Evolutionary conservation across 2,329 filamentous ascomycete species (phyloP), one percentile per base, ranked within the genome.

Genomic region (Sclerotinia borealis): DNA sequence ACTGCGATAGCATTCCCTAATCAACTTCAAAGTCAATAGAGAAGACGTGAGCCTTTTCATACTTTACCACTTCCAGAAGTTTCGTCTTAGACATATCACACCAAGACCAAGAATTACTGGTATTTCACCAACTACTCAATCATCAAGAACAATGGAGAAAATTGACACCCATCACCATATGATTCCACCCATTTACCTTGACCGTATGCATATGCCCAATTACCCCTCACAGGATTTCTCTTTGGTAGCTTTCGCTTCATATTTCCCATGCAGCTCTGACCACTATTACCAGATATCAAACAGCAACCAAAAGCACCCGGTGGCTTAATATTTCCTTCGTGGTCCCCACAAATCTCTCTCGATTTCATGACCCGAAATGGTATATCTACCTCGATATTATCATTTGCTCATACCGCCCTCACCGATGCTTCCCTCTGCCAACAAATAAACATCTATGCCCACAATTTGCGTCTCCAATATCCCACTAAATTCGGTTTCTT

Each of bases 151-250:
- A 36, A 9, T 37, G 15, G 27, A 47, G 39, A 55, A 55, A n/a
- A 61, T 55, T 34, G 59, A 61, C 41, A 48, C 49, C 17, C 39
- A 55, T 27, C 59, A 61, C n/a, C 59, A 55, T 37, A 61, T 55
- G n/a, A 37, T 61, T 17, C 39, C 59, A 2, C 39, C 37, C 10
- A 39, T 36, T 19, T 61, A 61, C 15, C 59, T 55, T 10, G 34
- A 55, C 6, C 15, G 59, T 61, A 61, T 15, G 59, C 13, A 55
- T 6, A 27, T 31, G 5, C 25, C 19, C 7, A 27, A 29, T 31
- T 29, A 15, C 0, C 4, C 3, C 17, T 1, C 7, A 31, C 0
- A 10, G 10, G 17, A 6, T 2, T 4, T 2, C 27, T 27, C 5
- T 4, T 0, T 43, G 1, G 9, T 31, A 9, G 15, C 3, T 22